These are phyloP conservation scores for Schizonepeta tenuifolia DNA, from an alignment of 257 asterid genomes.

Conservation along the genomic window DNA sequence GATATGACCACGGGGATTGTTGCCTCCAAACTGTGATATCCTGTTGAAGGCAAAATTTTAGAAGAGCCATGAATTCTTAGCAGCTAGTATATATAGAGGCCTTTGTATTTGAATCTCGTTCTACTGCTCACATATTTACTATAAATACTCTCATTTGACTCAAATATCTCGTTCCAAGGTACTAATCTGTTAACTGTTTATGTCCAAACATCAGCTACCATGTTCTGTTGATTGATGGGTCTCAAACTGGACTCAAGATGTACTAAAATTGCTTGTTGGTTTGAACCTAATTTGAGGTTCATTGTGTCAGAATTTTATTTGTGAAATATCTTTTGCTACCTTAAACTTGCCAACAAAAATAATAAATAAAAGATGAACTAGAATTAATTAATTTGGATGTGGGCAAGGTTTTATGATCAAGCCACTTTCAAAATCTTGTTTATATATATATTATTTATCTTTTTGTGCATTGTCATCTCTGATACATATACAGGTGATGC, in stretches of 20 bases:
- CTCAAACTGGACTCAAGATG: background rate
- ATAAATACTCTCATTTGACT: background rate
- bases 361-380: too few species aligned
- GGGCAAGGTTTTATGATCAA: background rate
- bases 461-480: background rate
- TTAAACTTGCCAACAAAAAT: background rate
- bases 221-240: background rate
- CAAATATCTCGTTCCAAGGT: background rate
- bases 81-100: background rate
- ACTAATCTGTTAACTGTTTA: background rate
- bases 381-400: background rate
- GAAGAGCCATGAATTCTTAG: background rate
- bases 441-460: background rate
- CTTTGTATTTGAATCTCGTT: background rate
- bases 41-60: too few species aligned
- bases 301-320: background rate
- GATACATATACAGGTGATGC: conserved; percentile 3
- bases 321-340: background rate
- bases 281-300: background rate
- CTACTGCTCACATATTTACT: background rate
- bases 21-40: too few species aligned
- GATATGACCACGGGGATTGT: too few species aligned
- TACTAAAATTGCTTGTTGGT: conserved; percentile 1
- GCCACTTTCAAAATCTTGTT: background rate
- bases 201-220: background rate